These are phyloP conservation scores for Clavispora phyllophila DNA, from an alignment of 805 yeast genomes.

Conservation along the genomic window DNA sequence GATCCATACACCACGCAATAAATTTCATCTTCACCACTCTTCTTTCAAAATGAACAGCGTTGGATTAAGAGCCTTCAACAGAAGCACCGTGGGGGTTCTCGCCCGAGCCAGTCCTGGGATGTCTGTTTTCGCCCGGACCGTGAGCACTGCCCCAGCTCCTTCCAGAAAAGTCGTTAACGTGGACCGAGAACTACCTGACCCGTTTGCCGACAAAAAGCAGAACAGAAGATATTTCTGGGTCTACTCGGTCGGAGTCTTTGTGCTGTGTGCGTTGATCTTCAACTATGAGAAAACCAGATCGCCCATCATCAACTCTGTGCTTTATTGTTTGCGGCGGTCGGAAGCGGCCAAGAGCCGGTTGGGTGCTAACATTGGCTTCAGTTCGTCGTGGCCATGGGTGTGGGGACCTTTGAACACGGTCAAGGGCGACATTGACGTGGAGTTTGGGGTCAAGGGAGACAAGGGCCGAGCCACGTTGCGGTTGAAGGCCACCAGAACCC, in stretches of 20 bases:
- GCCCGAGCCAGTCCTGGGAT: not conserved
- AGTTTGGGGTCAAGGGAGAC: conserved; percentile 66
- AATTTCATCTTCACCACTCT: not conserved
- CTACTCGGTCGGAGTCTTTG: conserved; percentile 34
- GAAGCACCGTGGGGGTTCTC: not conserved
- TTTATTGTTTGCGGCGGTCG: conserved; percentile 80
- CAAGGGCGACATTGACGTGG: conserved; percentile 71
- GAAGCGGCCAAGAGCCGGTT: conserved; percentile 53
- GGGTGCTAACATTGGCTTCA: conserved; percentile 74
- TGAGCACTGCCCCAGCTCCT: not conserved
- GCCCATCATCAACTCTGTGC: conserved; percentile 81
- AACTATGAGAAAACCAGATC: conserved; percentile 91
- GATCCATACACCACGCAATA: not conserved
- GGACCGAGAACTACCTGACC: conserved; percentile 80
- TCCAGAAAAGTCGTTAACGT: conserved; percentile 44
- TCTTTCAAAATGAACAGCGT: not conserved
- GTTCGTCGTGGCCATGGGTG: conserved; percentile 83
- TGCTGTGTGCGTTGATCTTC: conserved; percentile 57
- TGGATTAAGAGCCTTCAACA: not conserved
- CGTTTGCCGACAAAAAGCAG: conserved; percentile 49
- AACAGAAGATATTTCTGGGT: conserved; percentile 49
- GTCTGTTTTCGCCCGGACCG: not conserved
- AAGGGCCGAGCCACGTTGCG: conserved; percentile 49
- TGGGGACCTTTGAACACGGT: conserved; percentile 80
- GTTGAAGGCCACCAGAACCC: conserved; percentile 67